phyloP scores from a whole-genome alignment of 2,329 filamentous ascomycete species.

The Parastagonospora avenae region DNA sequence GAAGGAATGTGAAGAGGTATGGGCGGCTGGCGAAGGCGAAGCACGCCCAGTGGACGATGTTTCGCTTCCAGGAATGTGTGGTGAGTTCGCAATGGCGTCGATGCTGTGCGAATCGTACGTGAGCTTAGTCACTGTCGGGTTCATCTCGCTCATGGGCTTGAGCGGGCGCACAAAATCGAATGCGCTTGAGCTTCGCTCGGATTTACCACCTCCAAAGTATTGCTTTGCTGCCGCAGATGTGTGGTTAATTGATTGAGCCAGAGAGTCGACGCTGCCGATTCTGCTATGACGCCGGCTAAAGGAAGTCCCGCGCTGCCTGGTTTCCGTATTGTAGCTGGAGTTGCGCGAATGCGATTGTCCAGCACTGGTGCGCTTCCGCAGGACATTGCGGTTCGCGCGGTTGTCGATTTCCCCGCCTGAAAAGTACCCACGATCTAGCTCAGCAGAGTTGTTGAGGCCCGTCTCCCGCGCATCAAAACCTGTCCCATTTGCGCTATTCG shows the following conservation, averaged over 20 bases:
- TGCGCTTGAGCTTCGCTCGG: slow-evolving; percentile 55
- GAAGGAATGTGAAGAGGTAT: slow-evolving; percentile 41
- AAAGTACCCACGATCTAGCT: slow-evolving; percentile 89
- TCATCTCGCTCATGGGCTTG: slow-evolving; percentile 48
- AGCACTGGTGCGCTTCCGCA: slow-evolving; percentile 72
- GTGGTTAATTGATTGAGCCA: slow-evolving; percentile 60
- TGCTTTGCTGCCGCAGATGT: slow-evolving; percentile 68
- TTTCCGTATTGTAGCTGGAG: slow-evolving; percentile 70
- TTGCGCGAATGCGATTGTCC: slow-evolving; percentile 72
- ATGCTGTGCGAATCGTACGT: slow-evolving; percentile 58
- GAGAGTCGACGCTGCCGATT: slow-evolving; percentile 78
- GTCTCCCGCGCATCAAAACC: slow-evolving; percentile 33
- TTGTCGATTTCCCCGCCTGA: slow-evolving; percentile 85
- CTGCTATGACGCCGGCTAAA: slow-evolving; percentile 73
- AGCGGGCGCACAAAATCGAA: slow-evolving; percentile 48
- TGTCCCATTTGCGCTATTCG: slow-evolving; percentile 35
- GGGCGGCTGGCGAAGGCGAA: slow-evolving; percentile 49
- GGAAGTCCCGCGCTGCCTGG: slow-evolving; percentile 60
- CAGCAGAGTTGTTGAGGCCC: slow-evolving; percentile 48
- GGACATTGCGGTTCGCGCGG: slow-evolving; percentile 71
- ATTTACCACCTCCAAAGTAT: slow-evolving; percentile 64
- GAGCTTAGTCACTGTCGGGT: slow-evolving; percentile 63
- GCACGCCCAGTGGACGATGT: slow-evolving; percentile 54
- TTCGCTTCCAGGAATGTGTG: slow-evolving; percentile 52
- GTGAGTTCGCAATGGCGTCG: slow-evolving; percentile 50